Evolutionary conservation across 176 grass and related monocot species (phyloP).

Genomic region (Phoenix roebelenii): DNA sequence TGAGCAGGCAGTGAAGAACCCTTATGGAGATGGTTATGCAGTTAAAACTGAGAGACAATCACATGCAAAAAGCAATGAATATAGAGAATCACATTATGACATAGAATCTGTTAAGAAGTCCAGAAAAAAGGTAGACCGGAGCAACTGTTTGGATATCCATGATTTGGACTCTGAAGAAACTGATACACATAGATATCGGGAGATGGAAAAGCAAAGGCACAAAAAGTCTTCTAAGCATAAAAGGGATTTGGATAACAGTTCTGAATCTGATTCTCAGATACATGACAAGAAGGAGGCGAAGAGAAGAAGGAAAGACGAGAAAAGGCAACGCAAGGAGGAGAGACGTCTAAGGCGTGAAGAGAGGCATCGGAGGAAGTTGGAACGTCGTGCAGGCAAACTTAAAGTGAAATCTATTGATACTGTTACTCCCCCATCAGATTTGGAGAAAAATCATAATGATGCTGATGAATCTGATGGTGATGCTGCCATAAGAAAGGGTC

Average conservation of each 20-base stretch:
- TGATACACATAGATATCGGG: slow-evolving; percentile 37
- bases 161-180: slow-evolving; percentile 50
- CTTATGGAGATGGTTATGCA: slow-evolving; percentile 10
- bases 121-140: slow-evolving; percentile 19
- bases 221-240: slow-evolving; percentile 58
- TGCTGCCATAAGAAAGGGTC: slow-evolving; percentile 30
- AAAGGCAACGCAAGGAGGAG: slow-evolving; percentile 67
- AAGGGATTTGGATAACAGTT: slow-evolving; percentile 44
- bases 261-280: slow-evolving; percentile 40
- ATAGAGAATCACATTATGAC: slow-evolving; percentile 31
- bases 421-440: slow-evolving; percentile 29
- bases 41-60: slow-evolving; percentile 18
- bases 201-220: slow-evolving; percentile 43
- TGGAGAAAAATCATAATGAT: slow-evolving; percentile 25
- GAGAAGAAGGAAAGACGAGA: slow-evolving; percentile 68
- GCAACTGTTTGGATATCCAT: slow-evolving; percentile 15
- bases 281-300: slow-evolving; percentile 49
- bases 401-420: slow-evolving; percentile 30
- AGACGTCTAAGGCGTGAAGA: slow-evolving; percentile 59
- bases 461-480: slow-evolving; percentile 35
- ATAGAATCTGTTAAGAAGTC: slow-evolving; percentile 29
- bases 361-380: slow-evolving; percentile 42
- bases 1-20: slow-evolving; percentile 8
- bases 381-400: slow-evolving; percentile 37
- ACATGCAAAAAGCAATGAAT: slow-evolving; percentile 18